These are phyloP conservation scores for Geranium incanum DNA, from an alignment of 441 rosid genomes.

Conservation along the genomic window DNA sequence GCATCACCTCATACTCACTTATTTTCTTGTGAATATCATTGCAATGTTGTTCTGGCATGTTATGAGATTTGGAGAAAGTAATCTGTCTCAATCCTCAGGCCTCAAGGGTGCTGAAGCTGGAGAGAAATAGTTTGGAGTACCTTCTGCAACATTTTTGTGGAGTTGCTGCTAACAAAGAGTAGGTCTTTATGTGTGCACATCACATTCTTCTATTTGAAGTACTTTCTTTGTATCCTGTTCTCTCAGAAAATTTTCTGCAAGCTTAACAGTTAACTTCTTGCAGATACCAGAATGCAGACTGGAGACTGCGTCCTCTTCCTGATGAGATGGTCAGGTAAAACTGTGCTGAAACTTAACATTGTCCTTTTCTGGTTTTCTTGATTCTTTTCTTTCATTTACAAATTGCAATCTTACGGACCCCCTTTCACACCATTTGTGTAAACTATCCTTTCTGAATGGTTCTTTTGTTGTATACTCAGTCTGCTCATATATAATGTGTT, in stretches of 20 bases:
- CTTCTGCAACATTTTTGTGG: slow-evolving; percentile 73
- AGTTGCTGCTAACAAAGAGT: slow-evolving; percentile 84
- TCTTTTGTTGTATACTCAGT: neutral
- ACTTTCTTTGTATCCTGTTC: neutral
- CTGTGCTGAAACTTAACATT: neutral
- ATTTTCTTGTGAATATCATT: neutral
- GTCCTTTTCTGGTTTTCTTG: neutral
- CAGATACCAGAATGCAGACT: slow-evolving; percentile 13
- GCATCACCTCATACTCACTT: neutral
- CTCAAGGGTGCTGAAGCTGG: slow-evolving; percentile 78
- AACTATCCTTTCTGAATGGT: neutral
- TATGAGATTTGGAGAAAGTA: neutral
- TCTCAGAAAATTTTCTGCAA: neutral
- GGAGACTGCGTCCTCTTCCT: slow-evolving; percentile 11
- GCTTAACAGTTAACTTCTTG: neutral
- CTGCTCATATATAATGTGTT: neutral
- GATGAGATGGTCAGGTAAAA: slow-evolving; percentile 7
- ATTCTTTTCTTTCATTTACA: neutral
- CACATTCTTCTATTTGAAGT: neutral
- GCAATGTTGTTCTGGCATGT: neutral
- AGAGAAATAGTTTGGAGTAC: slow-evolving; percentile 82
- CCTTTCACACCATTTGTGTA: neutral
- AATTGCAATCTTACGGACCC: neutral
- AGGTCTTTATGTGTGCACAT: neutral
- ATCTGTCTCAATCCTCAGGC: slow-evolving; percentile 42